Base-by-base conservation (phyloP, 2,329 filamentous ascomycete genomes). In the Chrysoporthe cubensis region DNA sequence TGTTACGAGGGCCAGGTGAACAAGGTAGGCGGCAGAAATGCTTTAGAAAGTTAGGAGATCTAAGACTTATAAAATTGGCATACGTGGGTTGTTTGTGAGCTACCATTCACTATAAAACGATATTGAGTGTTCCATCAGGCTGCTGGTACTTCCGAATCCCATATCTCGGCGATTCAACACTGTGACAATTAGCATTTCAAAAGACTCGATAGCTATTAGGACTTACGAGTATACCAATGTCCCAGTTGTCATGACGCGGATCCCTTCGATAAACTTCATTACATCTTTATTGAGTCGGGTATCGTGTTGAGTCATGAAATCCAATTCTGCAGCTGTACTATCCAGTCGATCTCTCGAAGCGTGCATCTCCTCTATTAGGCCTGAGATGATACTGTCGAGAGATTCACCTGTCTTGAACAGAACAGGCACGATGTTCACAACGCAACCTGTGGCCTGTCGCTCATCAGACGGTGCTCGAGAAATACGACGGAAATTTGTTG, bases 161-260 rank as follows among this genome's bases (percentile, higher is more conserved):
- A 67, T 80, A 79, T 48, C 78, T 73, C 26, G 74, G 74, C 13
- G 78, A 79, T 54, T 73, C 73, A 54, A 77, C 68, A 3, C 78
- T 79, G 37, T 7, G 50, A 14, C 9, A n/a, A 57, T 75, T 46
- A 74, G 71, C 46, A 62, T 34, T 16, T 52, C 18, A 32, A 34
- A 43, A 42, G 11, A 14, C 26, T 21, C 13, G 16, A 21, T 8
- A 21, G 50, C 50, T 3, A 54, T 7, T 40, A 40, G 14, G n/a
- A 13, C 57, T 60, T 65, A 78, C 78, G 75, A 76, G 70, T 78
- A 79, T 58, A 75, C 70, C 2, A 79, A 68, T 11, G 73, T 74
- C 14, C 78, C 78, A 0, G 74, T 78, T 13, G 75, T 74, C 61
- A 77, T 74, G 34, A 65, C 61, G 16, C 73, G 74, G 11, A 74